A percentile compares a stretch with the other conserved stretches of the same genome.
phyloP scores from a whole-genome alignment of 148 eudicot species.

The Gaultheria prostrata region DNA sequence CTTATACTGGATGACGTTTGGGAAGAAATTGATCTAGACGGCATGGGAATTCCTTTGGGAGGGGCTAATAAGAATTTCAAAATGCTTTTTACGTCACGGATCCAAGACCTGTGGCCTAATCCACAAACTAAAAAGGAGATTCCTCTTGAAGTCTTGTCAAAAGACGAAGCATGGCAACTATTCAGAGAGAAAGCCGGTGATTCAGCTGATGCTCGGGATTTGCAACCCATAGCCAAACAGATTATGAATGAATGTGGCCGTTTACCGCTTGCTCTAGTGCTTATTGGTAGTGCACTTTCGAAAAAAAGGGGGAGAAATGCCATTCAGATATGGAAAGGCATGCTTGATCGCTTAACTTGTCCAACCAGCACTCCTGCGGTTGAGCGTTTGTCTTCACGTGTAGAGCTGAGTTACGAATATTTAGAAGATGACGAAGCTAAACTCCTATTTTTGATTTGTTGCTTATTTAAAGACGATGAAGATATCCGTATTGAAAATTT shows the following conservation, averaged over 20 bases:
- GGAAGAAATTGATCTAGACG: constrained; percentile 32
- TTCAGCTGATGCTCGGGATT: constrained; percentile 21
- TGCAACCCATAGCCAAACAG: constrained; percentile 24
- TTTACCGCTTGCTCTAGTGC: constrained; percentile 43
- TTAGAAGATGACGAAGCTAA: constrained; percentile 25
- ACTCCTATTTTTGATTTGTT: constrained; percentile 30
- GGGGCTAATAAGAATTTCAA: constrained; percentile 27
- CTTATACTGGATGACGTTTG: constrained; percentile 44
- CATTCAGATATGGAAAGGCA: background rate
- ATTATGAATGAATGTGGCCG: constrained; percentile 42
- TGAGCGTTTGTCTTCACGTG: background rate
- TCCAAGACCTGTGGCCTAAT: constrained; percentile 21
- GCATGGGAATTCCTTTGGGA: constrained; percentile 28
- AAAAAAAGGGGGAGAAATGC: constrained; percentile 14
- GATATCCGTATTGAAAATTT: constrained; percentile 34
- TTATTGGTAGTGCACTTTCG: constrained; percentile 26
- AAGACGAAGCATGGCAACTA: constrained; percentile 37
- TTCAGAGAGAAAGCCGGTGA: constrained; percentile 32
- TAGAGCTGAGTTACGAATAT: constrained; percentile 37
- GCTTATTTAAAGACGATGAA: constrained; percentile 40
- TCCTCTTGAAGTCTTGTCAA: constrained; percentile 19
- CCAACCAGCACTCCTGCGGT: background rate
- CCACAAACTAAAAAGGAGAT: constrained; percentile 17
- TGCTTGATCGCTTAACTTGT: background rate
- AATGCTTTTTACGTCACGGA: constrained; percentile 27